Base-by-base conservation (phyloP, 179 eudicot species). In the Drosera spatulata region DNA sequence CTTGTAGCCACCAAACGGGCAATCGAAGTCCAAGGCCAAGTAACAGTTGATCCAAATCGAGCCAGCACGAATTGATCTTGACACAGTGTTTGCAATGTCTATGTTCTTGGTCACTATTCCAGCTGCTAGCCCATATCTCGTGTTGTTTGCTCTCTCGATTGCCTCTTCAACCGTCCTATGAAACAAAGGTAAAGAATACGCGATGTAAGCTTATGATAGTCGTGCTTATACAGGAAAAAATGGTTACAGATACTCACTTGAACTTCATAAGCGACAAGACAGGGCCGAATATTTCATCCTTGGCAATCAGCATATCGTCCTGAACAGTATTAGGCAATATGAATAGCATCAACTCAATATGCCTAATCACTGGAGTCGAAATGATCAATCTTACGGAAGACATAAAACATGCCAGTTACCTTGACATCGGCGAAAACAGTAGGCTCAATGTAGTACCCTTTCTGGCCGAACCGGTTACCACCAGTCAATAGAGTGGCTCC, bases 1-100 rank as follows among this genome's bases (percentile, higher is more conserved):
- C 61, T 91, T 91, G 63, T 78, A 88, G 3, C 96, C 98, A n/a
- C 98, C 97, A 43, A 63, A 75, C 0, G 96, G 91, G 2, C 66
- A 65, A 46, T 91, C 96, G 1, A 39, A 12, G 55, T 82, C 91
- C 15, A 91, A 82, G 0, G 84, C 96, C 48, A 80, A 80, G 66
- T 85, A 85, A 64, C 88, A 85, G 15, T 91, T 91, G 15, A 91
- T 69, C 96, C 95, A 91, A 10, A 91, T 67, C 2, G 70, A 44
- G 4, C 98, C 96, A 0, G 96, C 98, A 4, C 79, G 66, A 10
- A 91, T 45, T 0, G 96, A 91, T 39, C 95, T 75, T 1, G 98
- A 86, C 3, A 91, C 91, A 0, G 95, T 91, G 72, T 91, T 91
- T 0, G 88, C 96, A 13, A 60, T 73, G 79, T 88, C 75, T 9